These are phyloP conservation scores for Mucor piriformis DNA, from an alignment of 371 early-diverging fungal species.

Conservation along the genomic window DNA sequence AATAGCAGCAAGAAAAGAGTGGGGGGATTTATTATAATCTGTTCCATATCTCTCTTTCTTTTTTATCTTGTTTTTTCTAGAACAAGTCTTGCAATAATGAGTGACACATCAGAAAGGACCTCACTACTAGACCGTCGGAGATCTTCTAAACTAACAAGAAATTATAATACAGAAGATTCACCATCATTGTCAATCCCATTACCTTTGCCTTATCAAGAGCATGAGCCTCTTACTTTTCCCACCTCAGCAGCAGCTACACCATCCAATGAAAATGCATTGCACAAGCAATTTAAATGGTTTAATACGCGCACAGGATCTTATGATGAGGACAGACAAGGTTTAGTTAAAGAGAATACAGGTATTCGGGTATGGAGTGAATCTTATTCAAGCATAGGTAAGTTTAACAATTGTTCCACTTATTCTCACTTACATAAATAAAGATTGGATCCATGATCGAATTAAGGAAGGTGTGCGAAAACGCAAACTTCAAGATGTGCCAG, in stretches of 20 bases:
- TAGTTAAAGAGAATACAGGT: slow-evolving; percentile 66
- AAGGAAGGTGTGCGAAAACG: slow-evolving; percentile 85
- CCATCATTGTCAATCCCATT: slow-evolving; percentile 4
- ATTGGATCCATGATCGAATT: slow-evolving; percentile 92
- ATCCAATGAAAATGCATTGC: neutral
- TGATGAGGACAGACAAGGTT: slow-evolving; percentile 58
- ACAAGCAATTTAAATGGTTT: slow-evolving; percentile 33
- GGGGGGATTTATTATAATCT: neutral
- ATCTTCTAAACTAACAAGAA: slow-evolving; percentile 5
- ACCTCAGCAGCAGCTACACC: neutral
- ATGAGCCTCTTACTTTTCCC: slow-evolving; percentile 18
- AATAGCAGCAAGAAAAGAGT: neutral
- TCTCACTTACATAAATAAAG: slow-evolving; percentile 27
- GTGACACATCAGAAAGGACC: slow-evolving; percentile 21
- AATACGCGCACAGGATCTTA: slow-evolving; percentile 46
- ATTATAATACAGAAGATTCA: slow-evolving; percentile 18
- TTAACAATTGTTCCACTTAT: neutral
- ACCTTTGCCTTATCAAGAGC: slow-evolving; percentile 17
- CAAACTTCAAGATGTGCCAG: slow-evolving; percentile 58
- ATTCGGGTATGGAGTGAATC: slow-evolving; percentile 67
- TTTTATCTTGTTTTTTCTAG: neutral
- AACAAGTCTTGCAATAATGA: neutral
- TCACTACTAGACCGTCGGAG: slow-evolving; percentile 36
- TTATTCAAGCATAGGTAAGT: slow-evolving; percentile 78
- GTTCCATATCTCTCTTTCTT: neutral